Percentiles rank a stretch among this genome's conserved stretches.
These are phyloP conservation scores for Debaryomyces psychrophilus DNA, from an alignment of 1,139 yeast species.

Conservation along the genomic window DNA sequence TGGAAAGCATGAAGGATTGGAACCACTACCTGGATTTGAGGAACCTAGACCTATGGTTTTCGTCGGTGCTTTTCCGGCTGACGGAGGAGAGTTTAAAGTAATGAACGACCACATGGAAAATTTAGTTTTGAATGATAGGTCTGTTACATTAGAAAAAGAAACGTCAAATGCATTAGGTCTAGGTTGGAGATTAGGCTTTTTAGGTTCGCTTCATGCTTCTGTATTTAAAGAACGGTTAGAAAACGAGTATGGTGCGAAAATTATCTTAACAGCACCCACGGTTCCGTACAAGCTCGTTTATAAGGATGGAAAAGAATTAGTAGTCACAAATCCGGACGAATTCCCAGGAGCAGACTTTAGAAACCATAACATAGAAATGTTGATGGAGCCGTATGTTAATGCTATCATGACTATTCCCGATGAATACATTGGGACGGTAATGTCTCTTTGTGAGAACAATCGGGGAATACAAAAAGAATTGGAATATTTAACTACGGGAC, in stretches of 20 bases:
- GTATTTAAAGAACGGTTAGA: conserved; percentile 91
- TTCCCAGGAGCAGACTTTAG: conserved; percentile 66
- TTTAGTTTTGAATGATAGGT: conserved; percentile 85
- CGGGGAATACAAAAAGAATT: conserved; percentile 83
- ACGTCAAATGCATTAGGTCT: conserved; percentile 94
- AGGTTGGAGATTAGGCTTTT: conserved; percentile 95
- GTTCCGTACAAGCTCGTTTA: conserved; percentile 83
- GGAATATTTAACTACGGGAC: conserved; percentile 78
- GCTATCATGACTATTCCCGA: conserved; percentile 91
- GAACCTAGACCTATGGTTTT: conserved; percentile 98
- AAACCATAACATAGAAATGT: conserved; percentile 53
- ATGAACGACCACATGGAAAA: conserved; percentile 90
- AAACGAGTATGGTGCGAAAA: conserved; percentile 90
- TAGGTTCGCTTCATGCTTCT: conserved; percentile 93
- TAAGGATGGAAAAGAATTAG: conserved; percentile 62
- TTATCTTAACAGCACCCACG: conserved; percentile 93
- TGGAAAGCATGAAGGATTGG: conserved; percentile 63
- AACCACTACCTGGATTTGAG: conserved; percentile 91
- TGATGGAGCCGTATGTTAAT: conserved; percentile 88
- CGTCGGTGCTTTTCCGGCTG: conserved; percentile 97
- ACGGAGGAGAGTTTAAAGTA: conserved; percentile 85
- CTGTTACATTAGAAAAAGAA: conserved; percentile 86
- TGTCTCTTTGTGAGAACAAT: conserved; percentile 80
- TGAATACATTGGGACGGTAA: conserved; percentile 85
- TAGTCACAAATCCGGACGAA: conserved; percentile 87